phyloP scores from a whole-genome alignment of 345 rosid genomes.

The Arabis alpina region DNA sequence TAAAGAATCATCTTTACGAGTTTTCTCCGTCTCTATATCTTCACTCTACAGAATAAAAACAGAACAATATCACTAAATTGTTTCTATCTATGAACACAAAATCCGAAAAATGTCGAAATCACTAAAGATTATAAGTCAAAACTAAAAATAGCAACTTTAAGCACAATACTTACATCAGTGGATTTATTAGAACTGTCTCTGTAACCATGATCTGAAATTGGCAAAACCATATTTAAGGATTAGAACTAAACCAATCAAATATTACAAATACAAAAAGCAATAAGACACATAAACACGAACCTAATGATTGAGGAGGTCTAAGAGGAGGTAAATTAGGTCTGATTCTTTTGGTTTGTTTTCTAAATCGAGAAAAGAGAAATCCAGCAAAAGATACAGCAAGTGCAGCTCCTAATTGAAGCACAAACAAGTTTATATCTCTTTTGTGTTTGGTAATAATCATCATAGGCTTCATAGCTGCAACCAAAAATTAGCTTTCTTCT shows the following conservation, averaged over 20 bases:
- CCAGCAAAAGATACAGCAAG: constrained; percentile 78
- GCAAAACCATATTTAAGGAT: not conserved
- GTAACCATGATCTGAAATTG: constrained; percentile 44
- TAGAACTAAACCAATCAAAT: constrained; percentile 10
- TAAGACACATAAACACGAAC: constrained; percentile 27
- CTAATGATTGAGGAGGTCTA: constrained; percentile 27
- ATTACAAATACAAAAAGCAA: not conserved
- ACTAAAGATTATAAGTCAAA: not conserved
- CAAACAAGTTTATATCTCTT: constrained; percentile 55
- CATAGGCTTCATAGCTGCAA: constrained; percentile 10
- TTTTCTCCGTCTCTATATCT: constrained; percentile 33
- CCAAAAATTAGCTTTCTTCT: not conserved
- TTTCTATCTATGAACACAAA: too few relatives aligned
- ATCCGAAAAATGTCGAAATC: not conserved
- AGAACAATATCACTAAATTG: not conserved
- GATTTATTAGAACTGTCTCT: constrained; percentile 20
- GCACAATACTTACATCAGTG: constrained; percentile 28
- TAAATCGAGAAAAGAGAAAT: constrained; percentile 58
- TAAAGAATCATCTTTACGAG: constrained; percentile 37
- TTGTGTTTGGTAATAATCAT: constrained; percentile 51
- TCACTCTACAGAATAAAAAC: constrained; percentile 27
- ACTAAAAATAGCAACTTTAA: constrained; percentile 23
- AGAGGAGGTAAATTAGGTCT: constrained; percentile 48
- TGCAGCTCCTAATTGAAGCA: constrained; percentile 71
- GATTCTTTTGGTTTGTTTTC: constrained; percentile 41